Conservation (phyloP, 164 flowering plant genomes). For the Magnolia kwangsiensis region DNA sequence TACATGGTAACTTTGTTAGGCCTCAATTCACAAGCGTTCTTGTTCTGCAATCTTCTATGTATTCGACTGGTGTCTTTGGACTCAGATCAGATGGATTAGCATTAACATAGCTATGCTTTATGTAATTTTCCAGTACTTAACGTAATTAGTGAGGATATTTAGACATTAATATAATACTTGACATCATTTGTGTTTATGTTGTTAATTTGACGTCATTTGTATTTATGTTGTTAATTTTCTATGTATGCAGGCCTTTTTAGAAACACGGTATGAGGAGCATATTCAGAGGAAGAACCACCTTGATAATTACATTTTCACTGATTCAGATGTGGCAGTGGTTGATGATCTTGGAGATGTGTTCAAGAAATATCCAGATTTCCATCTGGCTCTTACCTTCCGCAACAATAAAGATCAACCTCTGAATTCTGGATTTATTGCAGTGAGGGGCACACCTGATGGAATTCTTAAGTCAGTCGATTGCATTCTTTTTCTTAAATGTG, state of each 20-base stretch:
- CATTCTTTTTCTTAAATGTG: neutral
- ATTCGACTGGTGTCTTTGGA: neutral
- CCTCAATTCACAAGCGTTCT: neutral
- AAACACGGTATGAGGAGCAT: slow-evolving; percentile 46
- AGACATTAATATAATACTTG: no score
- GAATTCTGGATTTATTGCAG: slow-evolving; percentile 95
- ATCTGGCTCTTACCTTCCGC: slow-evolving; percentile 87
- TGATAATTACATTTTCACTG: slow-evolving; percentile 79
- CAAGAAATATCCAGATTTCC: slow-evolving; percentile 49
- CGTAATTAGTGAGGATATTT: no score
- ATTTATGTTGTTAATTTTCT: slow-evolving; percentile 1
- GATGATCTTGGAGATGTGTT: slow-evolving; percentile 70
- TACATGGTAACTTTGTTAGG: neutral
- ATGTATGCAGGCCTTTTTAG: slow-evolving; percentile 60
- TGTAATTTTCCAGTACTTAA: neutral
- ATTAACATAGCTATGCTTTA: no score
- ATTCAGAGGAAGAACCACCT: slow-evolving; percentile 26
- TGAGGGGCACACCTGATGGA: slow-evolving; percentile 73
- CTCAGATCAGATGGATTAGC: neutral
- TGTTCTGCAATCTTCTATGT: neutral
- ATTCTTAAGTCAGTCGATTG: slow-evolving; percentile 45
- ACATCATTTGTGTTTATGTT: neutral
- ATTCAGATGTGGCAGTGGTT: slow-evolving; percentile 89
- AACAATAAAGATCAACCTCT: slow-evolving; percentile 93
- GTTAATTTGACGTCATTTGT: neutral